phyloP scores from a whole-genome alignment of 2,329 filamentous ascomycete genomes.

The Ophiocordyceps unilateralis region DNA sequence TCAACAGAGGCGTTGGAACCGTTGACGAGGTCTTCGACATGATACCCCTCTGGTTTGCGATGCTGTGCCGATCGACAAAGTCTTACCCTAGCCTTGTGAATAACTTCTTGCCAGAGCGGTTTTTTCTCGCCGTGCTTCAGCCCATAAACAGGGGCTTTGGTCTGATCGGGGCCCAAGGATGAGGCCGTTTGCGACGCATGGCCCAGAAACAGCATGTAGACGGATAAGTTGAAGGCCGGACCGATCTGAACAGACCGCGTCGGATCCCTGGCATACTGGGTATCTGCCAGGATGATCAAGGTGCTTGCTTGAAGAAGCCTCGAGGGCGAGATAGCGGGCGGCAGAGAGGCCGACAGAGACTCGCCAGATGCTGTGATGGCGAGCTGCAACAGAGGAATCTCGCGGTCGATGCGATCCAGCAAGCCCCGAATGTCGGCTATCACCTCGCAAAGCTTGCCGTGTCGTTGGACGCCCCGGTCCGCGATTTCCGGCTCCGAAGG shows the following conservation, averaged over 20 bases:
- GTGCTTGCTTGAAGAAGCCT: slow-evolving; percentile 84
- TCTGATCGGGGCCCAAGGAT: neutral
- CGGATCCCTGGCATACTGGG: slow-evolving; percentile 54
- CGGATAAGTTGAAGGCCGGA: slow-evolving; percentile 65
- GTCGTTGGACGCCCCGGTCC: slow-evolving; percentile 16
- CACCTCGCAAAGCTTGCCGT: slow-evolving; percentile 50
- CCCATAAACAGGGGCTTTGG: slow-evolving; percentile 8
- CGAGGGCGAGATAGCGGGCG: slow-evolving; percentile 74
- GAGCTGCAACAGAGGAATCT: slow-evolving; percentile 79
- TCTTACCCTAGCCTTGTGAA: slow-evolving; percentile 80
- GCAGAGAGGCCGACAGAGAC: slow-evolving; percentile 63
- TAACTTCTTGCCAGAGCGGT: slow-evolving; percentile 86
- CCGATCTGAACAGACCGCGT: slow-evolving; percentile 61
- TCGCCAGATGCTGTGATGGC: slow-evolving; percentile 91
- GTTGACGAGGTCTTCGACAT: neutral
- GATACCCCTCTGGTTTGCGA: slow-evolving; percentile 2
- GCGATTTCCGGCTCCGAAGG: slow-evolving; percentile 19
- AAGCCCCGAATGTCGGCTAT: slow-evolving; percentile 59
- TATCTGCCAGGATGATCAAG: slow-evolving; percentile 73
- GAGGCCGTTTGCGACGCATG: slow-evolving; percentile 34
- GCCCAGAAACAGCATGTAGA: slow-evolving; percentile 90
- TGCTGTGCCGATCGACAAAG: slow-evolving; percentile 47
- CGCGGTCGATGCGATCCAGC: slow-evolving; percentile 68
- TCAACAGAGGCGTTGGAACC: neutral
- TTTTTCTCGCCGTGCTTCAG: slow-evolving; percentile 29